These are phyloP conservation scores for Spiraea crenata DNA, from an alignment of 331 rosid genomes.

Conservation along the genomic window DNA sequence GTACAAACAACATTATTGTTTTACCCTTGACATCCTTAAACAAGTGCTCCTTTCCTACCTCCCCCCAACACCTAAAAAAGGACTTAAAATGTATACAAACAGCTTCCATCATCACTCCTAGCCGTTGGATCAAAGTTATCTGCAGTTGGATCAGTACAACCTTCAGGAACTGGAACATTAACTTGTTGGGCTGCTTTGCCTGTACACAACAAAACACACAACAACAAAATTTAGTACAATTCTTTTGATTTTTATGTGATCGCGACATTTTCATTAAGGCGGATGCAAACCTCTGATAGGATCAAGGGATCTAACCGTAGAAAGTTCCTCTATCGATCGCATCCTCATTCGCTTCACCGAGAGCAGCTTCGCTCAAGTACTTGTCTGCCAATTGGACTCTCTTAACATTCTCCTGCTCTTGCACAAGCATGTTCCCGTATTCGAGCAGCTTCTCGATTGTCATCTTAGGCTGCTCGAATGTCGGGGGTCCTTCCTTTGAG, in stretches of 20 bases:
- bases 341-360: conserved; percentile 88
- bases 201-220: conserved; percentile 20
- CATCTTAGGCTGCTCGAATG: conserved; percentile 88
- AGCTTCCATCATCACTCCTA: conserved; percentile 86
- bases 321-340: conserved; percentile 61
- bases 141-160: conserved; percentile 77
- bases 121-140: conserved; percentile 81
- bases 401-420: conserved; percentile 97
- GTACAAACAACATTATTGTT: conserved; percentile 14
- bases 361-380: conserved; percentile 91
- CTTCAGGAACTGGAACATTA: conserved; percentile 64
- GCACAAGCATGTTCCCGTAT: conserved; percentile 94
- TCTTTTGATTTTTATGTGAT: too few relatives aligned
- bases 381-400: conserved; percentile 95
- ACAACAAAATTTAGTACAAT: background rate
- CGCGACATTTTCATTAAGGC: background rate
- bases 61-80: conserved; percentile 23
- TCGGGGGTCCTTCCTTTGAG: conserved; percentile 91
- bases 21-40: conserved; percentile 22
- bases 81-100: conserved; percentile 44
- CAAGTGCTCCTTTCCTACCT: conserved; percentile 15
- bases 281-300: conserved; percentile 39
- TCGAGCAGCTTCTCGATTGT: conserved; percentile 65
- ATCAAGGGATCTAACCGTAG: conserved; percentile 55
- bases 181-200: conserved; percentile 87